These are phyloP conservation scores for Cyphellophora europaea DNA, from an alignment of 2,329 filamentous ascomycete genomes.

Conservation along the genomic window DNA sequence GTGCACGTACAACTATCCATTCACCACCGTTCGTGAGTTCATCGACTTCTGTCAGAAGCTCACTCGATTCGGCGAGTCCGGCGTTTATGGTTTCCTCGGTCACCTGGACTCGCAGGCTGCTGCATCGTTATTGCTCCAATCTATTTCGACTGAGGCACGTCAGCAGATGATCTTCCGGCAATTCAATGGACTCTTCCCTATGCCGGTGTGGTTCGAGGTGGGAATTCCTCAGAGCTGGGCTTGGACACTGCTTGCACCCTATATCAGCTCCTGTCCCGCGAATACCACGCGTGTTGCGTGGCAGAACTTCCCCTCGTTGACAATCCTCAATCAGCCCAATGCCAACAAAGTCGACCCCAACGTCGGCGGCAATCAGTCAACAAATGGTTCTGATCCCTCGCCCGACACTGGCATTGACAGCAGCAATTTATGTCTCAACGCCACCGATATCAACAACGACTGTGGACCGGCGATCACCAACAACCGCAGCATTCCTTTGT, in stretches of 20 bases:
- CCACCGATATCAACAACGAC: conserved; percentile 43
- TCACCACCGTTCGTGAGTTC: conserved; percentile 63
- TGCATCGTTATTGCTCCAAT: conserved; percentile 63
- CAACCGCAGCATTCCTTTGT: conserved; percentile 62
- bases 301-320: conserved; percentile 72
- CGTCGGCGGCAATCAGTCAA: conserved; percentile 9
- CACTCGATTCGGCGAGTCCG: conserved; percentile 71
- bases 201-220: conserved; percentile 73
- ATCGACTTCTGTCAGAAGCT: conserved; percentile 79
- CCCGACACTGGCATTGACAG: conserved; percentile 28
- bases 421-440: conserved; percentile 48
- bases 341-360: conserved; percentile 41
- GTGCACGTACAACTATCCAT: conserved; percentile 77
- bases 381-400: conserved; percentile 23
- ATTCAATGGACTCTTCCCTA: conserved; percentile 68
- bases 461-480: conserved; percentile 57
- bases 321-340: conserved; percentile 69
- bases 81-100: conserved; percentile 71
- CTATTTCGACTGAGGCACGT: conserved; percentile 68
- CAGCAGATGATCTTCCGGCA: conserved; percentile 82
- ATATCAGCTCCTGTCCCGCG: conserved; percentile 66
- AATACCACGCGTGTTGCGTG: conserved; percentile 67
- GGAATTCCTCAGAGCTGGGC: conserved; percentile 77
- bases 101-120: conserved; percentile 70
- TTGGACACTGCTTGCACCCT: conserved; percentile 72